These are phyloP conservation scores for Lolium multiflorum DNA, from an alignment of 176 grass and related monocot species.

Conservation along the genomic window DNA sequence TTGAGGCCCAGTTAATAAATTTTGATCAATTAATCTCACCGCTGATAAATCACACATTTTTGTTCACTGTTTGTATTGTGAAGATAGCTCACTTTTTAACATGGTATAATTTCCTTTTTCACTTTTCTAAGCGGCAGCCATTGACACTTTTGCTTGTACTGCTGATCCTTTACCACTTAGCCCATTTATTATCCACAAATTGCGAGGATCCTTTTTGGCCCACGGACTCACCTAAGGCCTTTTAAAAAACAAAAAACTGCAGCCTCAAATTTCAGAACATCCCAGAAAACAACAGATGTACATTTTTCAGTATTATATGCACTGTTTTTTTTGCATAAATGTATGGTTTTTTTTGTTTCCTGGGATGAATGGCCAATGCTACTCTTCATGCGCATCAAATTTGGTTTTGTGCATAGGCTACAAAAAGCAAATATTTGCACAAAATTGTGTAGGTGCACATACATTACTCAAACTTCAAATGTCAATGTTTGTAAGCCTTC, in stretches of 20 bases:
- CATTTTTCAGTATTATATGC: not conserved
- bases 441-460: not conserved
- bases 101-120: constrained; percentile 1
- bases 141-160: constrained; percentile 9
- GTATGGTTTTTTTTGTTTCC: not conserved
- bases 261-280: not conserved
- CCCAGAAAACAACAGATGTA: not conserved
- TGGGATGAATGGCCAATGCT: not conserved
- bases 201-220: not conserved
- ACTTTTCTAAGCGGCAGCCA: not conserved
- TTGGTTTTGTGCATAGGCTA: not conserved
- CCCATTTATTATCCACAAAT: not conserved
- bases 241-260: not conserved
- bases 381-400: not conserved
- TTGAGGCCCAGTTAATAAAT: not conserved
- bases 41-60: not conserved
- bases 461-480: constrained; percentile 2
- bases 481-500: not conserved
- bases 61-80: not conserved
- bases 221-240: not conserved
- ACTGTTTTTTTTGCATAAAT: not conserved
- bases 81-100: constrained; percentile 20
- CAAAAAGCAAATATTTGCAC: not conserved
- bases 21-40: not conserved
- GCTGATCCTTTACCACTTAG: not conserved